phyloP scores from a whole-genome alignment of 805 yeast species.

The Candida boidinii region DNA sequence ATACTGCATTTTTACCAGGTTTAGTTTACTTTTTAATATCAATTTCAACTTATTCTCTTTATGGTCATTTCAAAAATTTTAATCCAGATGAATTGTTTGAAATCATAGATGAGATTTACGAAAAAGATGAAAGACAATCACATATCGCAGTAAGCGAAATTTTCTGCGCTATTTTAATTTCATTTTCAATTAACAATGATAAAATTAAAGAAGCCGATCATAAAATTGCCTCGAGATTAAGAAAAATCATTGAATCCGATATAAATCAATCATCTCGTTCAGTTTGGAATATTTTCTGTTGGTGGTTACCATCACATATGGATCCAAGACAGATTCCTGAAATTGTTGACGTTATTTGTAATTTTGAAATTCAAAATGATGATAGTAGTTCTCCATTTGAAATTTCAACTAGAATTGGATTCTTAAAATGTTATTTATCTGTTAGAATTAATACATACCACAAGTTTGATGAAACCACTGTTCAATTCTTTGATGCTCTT shows the following conservation, averaged over 20 bases:
- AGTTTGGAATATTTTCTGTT: constrained; percentile 69
- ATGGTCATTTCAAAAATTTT: constrained; percentile 33
- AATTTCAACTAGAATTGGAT: constrained; percentile 51
- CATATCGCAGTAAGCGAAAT: constrained; percentile 73
- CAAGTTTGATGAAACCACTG: constrained; percentile 33
- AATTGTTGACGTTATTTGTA: constrained; percentile 34
- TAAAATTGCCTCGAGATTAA: constrained; percentile 36
- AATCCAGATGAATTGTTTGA: constrained; percentile 45
- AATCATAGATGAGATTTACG: constrained; percentile 41
- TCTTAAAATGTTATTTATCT: constrained; percentile 35
- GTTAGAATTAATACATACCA: constrained; percentile 32
- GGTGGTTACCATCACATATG: constrained; percentile 63
- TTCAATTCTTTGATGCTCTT: constrained; percentile 37
- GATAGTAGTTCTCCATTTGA: constrained; percentile 52
- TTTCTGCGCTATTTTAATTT: constrained; percentile 51
- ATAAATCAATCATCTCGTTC: constrained; percentile 65
- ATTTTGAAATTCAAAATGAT: constrained; percentile 36
- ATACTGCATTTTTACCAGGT: constrained; percentile 55
- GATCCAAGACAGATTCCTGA: constrained; percentile 62
- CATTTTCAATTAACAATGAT: constrained; percentile 27
- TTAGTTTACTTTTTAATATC: constrained; percentile 51
- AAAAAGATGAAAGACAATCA: constrained; percentile 60
- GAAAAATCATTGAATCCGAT: constrained; percentile 40
- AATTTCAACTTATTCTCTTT: constrained; percentile 39
- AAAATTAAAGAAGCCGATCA: constrained; percentile 32